A percentile compares a stretch with the other conserved stretches of the same genome.
Evolutionary conservation across 2,329 filamentous ascomycete genomes (phyloP).

Genomic region (Fusarium xylarioides): DNA sequence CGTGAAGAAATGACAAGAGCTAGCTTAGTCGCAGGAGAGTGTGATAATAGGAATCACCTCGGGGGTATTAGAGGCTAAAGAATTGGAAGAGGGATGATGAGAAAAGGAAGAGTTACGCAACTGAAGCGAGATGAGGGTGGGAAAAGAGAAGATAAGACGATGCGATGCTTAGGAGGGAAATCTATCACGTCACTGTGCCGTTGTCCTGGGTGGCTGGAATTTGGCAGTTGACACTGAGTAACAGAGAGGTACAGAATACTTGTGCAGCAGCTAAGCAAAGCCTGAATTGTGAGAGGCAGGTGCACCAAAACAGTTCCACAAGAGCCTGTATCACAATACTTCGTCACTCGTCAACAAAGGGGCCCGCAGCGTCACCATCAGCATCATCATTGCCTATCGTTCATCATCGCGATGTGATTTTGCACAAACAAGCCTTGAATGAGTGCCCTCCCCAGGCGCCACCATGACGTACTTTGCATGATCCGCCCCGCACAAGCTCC

Average conservation of each 20-base stretch:
- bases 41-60: constrained; percentile 9
- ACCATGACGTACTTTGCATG: constrained; percentile 39
- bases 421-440: constrained; percentile 31
- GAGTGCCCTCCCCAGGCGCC: constrained; percentile 22
- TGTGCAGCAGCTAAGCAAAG: constrained; percentile 23
- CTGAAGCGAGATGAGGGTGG: constrained; percentile 8
- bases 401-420: constrained; percentile 37
- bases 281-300: not conserved
- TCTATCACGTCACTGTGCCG: constrained; percentile 44
- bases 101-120: constrained; percentile 1
- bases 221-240: constrained; percentile 15
- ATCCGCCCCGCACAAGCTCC: constrained; percentile 36
- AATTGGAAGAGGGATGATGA: constrained; percentile 10
- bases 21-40: not conserved
- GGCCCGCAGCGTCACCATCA: constrained; percentile 31
- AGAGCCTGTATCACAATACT: constrained; percentile 6
- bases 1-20: not conserved
- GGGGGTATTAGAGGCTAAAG: not conserved
- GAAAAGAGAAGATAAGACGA: constrained; percentile 23
- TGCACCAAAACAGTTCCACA: constrained; percentile 13
- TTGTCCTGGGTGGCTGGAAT: constrained; percentile 37
- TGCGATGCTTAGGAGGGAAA: constrained; percentile 2
- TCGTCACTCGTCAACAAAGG: constrained; percentile 1
- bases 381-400: constrained; percentile 36
- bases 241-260: constrained; percentile 25